Evolutionary conservation across 352 stramenopile genomes (phyloP), one percentile per base, ranked within the genome.

Genomic region (Globisporangium alternatum): DNA sequence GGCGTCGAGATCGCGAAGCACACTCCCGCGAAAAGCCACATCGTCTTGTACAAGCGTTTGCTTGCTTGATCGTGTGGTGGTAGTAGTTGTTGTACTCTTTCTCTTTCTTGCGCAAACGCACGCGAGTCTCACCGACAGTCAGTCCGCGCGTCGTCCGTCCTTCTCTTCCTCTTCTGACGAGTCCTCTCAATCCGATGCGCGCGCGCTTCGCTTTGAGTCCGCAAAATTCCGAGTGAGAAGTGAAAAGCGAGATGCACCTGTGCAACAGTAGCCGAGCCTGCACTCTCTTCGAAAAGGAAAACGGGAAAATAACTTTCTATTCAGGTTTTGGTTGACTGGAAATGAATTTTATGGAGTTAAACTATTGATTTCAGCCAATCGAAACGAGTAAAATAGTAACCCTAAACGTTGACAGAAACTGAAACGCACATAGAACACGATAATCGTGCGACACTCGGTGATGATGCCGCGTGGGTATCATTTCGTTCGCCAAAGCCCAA

Each of bases 21-120:
- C 30, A 71, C 65, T 9, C 44, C 55, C 30, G 56, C 60, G 45
- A 71, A 71, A n/a, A 71, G 49, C 65, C 65, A 71, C 65, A 71
- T 71, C 25, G 44, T 53, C 3, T 25, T 65, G 19, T 44, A n/a
- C 43, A 17, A 51, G 17, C 44, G 5, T 17, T 51, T 33, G 31
- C 37, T 51, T 37, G 12, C 49, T 64, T 44, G 13, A 13, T 60
- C 35, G 22, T 45, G 9, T 51, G 9, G 37, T n/a, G 33, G 41
- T 37, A 44, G 33, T 60, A n/a, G 39, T 45, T 47, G 39, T 15
- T 49, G 19, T 56, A 9, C 6, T 28, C 39, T 61, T 39, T 56
- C 43, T 22, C 43, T 48, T 17, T 47, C 5, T 21, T 22, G 2
- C 41, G 15, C 15, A 56, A 54, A 43, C 13, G 31, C 35, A 41